phyloP scores from a whole-genome alignment of 768 basidiomycete species.

The Dioszegia aurantiaca region DNA sequence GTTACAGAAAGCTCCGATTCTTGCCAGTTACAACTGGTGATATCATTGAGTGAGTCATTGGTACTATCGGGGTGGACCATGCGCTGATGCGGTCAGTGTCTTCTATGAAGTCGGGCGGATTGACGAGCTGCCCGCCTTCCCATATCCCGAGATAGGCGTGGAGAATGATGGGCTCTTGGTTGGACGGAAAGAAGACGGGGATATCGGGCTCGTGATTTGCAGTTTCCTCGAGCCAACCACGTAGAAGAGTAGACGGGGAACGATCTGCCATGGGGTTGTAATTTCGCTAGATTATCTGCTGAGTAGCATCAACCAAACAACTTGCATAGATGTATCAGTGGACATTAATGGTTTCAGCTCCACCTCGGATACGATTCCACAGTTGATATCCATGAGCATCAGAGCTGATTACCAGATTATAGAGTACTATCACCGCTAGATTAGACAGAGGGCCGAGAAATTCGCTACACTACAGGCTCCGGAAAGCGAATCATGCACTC shows the following conservation, averaged over 20 bases:
- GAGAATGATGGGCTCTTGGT: constrained; percentile 52
- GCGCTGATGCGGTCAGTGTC: constrained; percentile 28
- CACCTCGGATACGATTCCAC: no score
- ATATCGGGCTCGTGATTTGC: constrained; percentile 51
- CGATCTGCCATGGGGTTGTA: no score
- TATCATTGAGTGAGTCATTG: constrained; percentile 43
- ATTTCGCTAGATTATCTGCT: no score
- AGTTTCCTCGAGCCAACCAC: constrained; percentile 49
- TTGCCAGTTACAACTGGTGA: constrained; percentile 45
- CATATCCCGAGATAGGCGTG: constrained; percentile 49
- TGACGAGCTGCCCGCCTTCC: constrained; percentile 49
- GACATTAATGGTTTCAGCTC: no score
- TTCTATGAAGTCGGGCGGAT: constrained; percentile 53
- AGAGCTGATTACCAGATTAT: no score
- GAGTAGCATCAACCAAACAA: no score
- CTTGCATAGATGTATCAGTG: no score
- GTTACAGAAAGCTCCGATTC: constrained; percentile 48
- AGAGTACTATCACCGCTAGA: no score
- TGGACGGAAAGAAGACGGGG: constrained; percentile 38
- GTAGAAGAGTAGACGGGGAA: neutral
- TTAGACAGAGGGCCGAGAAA: no score
- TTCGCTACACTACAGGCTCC: no score
- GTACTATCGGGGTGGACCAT: neutral
- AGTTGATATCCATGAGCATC: no score
- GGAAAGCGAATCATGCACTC: no score